Conservation (phyloP, 805 yeast genomes). For the Yamadazyma sp. region DNA sequence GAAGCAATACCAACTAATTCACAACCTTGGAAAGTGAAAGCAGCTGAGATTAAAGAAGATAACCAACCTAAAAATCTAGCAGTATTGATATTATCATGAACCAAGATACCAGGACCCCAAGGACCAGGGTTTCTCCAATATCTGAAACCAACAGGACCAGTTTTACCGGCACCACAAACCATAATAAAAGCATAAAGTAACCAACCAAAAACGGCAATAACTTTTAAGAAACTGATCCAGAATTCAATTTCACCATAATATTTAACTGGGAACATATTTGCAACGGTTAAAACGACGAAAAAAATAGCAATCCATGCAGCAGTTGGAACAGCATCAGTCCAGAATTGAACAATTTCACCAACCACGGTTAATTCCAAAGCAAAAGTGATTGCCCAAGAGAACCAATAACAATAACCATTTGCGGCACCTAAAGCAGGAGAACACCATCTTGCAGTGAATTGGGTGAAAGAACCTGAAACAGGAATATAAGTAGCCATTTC, state of each 20-base stretch:
- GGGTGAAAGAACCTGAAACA: constrained; percentile 64
- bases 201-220: constrained; percentile 70
- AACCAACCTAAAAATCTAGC: constrained; percentile 70
- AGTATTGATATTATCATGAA: constrained; percentile 44
- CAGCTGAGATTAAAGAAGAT: constrained; percentile 65
- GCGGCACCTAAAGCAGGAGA: constrained; percentile 74
- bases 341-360: constrained; percentile 60
- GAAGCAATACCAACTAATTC: constrained; percentile 74
- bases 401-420: constrained; percentile 72
- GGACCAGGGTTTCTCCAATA: constrained; percentile 81
- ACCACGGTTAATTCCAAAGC: constrained; percentile 72
- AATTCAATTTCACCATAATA: constrained; percentile 75
- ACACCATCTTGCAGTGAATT: constrained; percentile 63
- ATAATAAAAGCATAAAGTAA: constrained; percentile 61
- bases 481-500: constrained; percentile 83
- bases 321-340: constrained; percentile 68
- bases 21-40: constrained; percentile 80
- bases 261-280: constrained; percentile 65
- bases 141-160: constrained; percentile 74
- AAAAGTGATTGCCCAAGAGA: constrained; percentile 74
- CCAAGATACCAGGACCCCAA: constrained; percentile 64
- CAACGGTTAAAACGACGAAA: constrained; percentile 50
- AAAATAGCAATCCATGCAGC: constrained; percentile 73
- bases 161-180: constrained; percentile 71
- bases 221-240: constrained; percentile 68